Evolutionary conservation across 2,329 filamentous ascomycete genomes (phyloP), one percentile per base, ranked within the genome.

Genomic region (Sporothrix brasiliensis): DNA sequence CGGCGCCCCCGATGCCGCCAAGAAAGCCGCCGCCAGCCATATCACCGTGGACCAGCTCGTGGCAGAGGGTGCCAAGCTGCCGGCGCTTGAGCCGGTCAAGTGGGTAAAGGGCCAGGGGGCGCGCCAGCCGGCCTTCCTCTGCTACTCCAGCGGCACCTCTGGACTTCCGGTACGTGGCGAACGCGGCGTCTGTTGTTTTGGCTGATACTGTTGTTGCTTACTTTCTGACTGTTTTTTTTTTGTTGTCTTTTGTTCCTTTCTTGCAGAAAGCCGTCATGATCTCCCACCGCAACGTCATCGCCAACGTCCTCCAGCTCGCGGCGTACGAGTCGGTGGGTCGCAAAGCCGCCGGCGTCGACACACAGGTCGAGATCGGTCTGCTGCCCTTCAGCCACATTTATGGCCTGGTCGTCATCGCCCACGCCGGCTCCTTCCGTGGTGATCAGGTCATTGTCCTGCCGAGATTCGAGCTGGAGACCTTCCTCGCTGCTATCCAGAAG

Each of bases 331-430:
- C 79, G 65, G 68, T 77, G 71, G 72, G 76, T 69, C 74, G 81
- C 75, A 67, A 74, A 69, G 72, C 70, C 10, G 73, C 74, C 16
- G 76, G 76, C 21, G 50, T 78, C 68, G 76, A 76, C 68, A 79
- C 75, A 1, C 78, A 81, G 63, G 74, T 83, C 39, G 79, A 79
- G 1, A 81, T 93, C 0, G 91, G 90, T 2, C 82, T 93, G 11
- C 81, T 94, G 3, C 91, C 91, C 0, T 86, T 92, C 75, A 92
- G 90, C 72, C 92, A 95, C 76, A 94, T 93, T 72, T 94, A 93
- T 76, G 87, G 86, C 0, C 80, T 95, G 13, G 86, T 94, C 3
- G 87, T 92, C 6, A 87, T 92, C 69, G 88, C 86, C 44, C 90
- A 92, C 76, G 79, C 83, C 0, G 85, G 84, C 11, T 81, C 86